Evolutionary conservation across 441 rosid genomes (phyloP).

Genomic region (Erysimum pusillum): DNA sequence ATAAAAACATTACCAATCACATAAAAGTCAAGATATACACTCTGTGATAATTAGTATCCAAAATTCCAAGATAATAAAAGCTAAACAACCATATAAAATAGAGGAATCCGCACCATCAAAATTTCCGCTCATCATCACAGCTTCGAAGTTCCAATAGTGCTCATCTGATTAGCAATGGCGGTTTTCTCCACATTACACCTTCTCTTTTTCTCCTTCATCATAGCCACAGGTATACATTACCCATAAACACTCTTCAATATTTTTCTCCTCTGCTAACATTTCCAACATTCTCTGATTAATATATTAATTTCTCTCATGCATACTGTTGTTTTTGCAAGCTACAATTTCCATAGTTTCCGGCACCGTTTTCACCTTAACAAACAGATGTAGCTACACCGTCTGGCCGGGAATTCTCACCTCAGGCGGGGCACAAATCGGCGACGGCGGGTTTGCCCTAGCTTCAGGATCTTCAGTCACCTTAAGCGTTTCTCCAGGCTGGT

Average conservation of each 20-base stretch:
- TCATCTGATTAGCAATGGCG: slow-evolving; percentile 31
- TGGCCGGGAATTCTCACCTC: slow-evolving; percentile 52
- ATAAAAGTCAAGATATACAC: too few relatives aligned
- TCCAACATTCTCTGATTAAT: background rate
- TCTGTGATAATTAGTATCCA: too few relatives aligned
- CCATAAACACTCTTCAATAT: background rate
- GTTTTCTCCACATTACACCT: slow-evolving; percentile 14
- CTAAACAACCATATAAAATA: slow-evolving; percentile 23
- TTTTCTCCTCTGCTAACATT: background rate
- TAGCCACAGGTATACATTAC: slow-evolving; percentile 21
- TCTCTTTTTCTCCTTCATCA: slow-evolving; percentile 40
- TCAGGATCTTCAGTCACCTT: slow-evolving; percentile 31
- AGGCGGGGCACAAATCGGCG: slow-evolving; percentile 32
- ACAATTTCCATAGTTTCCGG: slow-evolving; percentile 33
- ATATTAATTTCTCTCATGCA: background rate
- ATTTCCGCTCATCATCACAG: slow-evolving; percentile 15
- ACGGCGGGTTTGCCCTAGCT: slow-evolving; percentile 41
- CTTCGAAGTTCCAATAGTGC: background rate
- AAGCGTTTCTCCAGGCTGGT: slow-evolving; percentile 41
- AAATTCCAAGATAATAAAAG: too few relatives aligned
- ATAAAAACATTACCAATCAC: too few relatives aligned
- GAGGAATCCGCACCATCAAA: slow-evolving; percentile 4
- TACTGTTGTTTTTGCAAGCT: slow-evolving; percentile 27
- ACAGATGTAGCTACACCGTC: slow-evolving; percentile 43
- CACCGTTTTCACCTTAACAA: slow-evolving; percentile 39